A percentile compares a stretch with the other conserved stretches of the same genome.
These are phyloP conservation scores for Fusarium buxicola DNA, from an alignment of 2,329 filamentous ascomycete genomes.

Conservation along the genomic window DNA sequence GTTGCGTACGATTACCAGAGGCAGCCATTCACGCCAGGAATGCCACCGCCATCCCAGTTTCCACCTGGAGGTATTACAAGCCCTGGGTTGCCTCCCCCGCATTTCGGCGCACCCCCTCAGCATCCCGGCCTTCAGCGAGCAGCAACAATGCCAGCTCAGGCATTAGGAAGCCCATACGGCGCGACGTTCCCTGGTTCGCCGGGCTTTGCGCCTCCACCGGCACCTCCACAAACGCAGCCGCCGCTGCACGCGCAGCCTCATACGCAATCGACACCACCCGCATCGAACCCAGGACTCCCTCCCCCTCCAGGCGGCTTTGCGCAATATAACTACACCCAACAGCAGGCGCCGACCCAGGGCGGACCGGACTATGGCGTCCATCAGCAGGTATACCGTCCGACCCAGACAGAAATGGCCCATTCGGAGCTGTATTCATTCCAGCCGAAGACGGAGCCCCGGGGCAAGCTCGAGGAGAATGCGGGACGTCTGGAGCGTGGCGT, in stretches of 20 bases:
- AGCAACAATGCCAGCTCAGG: constrained; percentile 61
- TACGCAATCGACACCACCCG: constrained; percentile 49
- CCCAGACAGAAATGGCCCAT: constrained; percentile 67
- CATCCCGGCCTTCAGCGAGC: constrained; percentile 62
- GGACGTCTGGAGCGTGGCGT: constrained; percentile 77
- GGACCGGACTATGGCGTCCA: constrained; percentile 69
- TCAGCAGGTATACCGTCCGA: constrained; percentile 76
- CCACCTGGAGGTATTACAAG: constrained; percentile 57
- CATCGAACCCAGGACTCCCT: constrained; percentile 52
- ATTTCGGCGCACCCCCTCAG: constrained; percentile 52
- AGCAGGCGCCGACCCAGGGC: constrained; percentile 38
- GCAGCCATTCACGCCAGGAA: constrained; percentile 64
- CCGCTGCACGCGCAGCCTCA: constrained; percentile 47
- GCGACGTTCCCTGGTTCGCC: constrained; percentile 59
- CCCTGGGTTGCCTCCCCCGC: constrained; percentile 56
- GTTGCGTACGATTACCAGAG: constrained; percentile 67
- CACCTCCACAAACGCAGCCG: constrained; percentile 47
- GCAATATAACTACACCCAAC: constrained; percentile 61
- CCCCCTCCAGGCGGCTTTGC: constrained; percentile 66
- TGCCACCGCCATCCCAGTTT: constrained; percentile 60
- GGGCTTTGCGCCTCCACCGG: constrained; percentile 54
- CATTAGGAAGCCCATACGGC: constrained; percentile 58
- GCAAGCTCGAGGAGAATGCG: constrained; percentile 72
- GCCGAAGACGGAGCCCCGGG: constrained; percentile 58
- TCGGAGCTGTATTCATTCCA: constrained; percentile 51